Base-by-base conservation (phyloP, 1,139 yeast genomes). In the Zygosaccharomyces sapae region DNA sequence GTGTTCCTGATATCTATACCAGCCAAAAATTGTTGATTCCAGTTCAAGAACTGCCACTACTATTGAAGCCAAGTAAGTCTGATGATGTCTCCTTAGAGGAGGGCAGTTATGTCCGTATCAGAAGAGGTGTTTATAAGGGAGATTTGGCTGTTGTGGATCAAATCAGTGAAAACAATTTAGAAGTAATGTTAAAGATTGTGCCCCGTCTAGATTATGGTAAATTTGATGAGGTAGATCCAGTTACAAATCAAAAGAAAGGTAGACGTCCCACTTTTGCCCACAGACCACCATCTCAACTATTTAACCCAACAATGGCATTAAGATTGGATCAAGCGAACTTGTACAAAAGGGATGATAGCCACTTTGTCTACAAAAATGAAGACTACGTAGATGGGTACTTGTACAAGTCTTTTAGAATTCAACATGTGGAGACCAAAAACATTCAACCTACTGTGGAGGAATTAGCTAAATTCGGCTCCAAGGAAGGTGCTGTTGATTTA, bases 81-180 rank as follows among this genome's bases (percentile, higher is more conserved):
- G 80, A 88, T 43, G 97, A 89, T 61, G 86, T 88, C 29, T 92
- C 88, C 59, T 72, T 92, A 33, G 83, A 83, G 33, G 97, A 96
- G 4, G 98, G 98, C 16, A 81, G 90, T 29, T 92, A 90, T 65
- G 95, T 92, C 37, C 78, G 98, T 57, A 79, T 92, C 55, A 84
- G 86, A 60, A 79, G 96, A 55, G 97, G 98, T 54, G 85, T 85
- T 63, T 90, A 90, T 67, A 87, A 86, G 62, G 94, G 94, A 35
- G 98, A 92, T 67, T 75, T 92, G 55, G 98, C 97, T 18, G 79
- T 88, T 48, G 96, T 92, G 48, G 96, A 89, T 60, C 89, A 90
- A 62, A 77, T 94, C 55, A 86, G 95, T 48, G 97, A 92, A 63
- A 90, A 88, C 63, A 97, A 96, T 45, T 76, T 94, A 56, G 97